Conservation (phyloP, 306 rosid genomes). For the Styphnolobium japonicum region DNA sequence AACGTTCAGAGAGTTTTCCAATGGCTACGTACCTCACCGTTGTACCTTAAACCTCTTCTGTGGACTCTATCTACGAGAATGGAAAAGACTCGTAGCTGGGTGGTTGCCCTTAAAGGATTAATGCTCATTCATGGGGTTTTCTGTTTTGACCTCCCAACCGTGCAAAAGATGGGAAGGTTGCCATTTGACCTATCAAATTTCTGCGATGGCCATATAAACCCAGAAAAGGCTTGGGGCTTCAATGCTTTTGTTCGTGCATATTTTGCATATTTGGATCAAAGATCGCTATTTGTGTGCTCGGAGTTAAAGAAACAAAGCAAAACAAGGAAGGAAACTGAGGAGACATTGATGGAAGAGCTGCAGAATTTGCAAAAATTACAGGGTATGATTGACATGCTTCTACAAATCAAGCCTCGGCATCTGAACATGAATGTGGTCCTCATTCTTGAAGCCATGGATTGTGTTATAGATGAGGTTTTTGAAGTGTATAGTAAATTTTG, state of each 20-base stretch:
- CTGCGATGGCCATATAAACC: slow-evolving; percentile 32
- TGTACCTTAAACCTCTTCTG: slow-evolving; percentile 54
- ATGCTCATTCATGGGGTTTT: slow-evolving; percentile 79
- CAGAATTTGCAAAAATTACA: slow-evolving; percentile 41
- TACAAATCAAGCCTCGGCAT: slow-evolving; percentile 47
- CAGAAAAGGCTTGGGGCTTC: slow-evolving; percentile 34
- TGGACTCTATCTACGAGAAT: slow-evolving; percentile 47
- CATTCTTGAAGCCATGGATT: slow-evolving; percentile 79
- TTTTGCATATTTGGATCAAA: slow-evolving; percentile 52
- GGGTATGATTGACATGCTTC: slow-evolving; percentile 42
- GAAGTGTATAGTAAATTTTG: slow-evolving; percentile 50
- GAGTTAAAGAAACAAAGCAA: slow-evolving; percentile 2
- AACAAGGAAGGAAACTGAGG: slow-evolving; percentile 19
- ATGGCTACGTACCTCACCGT: slow-evolving; percentile 60
- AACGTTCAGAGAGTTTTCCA: slow-evolving; percentile 64
- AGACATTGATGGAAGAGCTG: slow-evolving; percentile 51
- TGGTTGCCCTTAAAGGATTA: slow-evolving; percentile 72
- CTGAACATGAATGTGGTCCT: slow-evolving; percentile 32
- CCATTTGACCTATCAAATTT: slow-evolving; percentile 68
- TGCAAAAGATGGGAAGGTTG: slow-evolving; percentile 50
- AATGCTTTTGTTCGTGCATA: slow-evolving; percentile 56
- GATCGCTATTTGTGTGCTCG: slow-evolving; percentile 1
- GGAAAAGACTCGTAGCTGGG: slow-evolving; percentile 67
- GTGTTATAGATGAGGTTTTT: slow-evolving; percentile 50
- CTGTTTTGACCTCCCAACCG: slow-evolving; percentile 46